Percentiles rank a stretch among this genome's conserved stretches.
phyloP scores from a whole-genome alignment of 345 rosid genomes.

The Linum trigynum region DNA sequence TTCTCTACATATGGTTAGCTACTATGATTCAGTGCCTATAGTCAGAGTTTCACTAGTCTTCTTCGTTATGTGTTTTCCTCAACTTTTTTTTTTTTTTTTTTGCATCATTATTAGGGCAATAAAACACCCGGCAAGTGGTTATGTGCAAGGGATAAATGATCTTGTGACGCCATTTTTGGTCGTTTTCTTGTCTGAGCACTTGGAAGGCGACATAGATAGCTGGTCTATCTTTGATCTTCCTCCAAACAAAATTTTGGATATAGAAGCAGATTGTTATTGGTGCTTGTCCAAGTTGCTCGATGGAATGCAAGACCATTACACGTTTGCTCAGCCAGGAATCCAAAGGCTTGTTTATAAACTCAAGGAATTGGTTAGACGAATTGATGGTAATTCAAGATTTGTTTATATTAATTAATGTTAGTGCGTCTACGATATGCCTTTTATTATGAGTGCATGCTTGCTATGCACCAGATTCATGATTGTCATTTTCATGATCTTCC shows the following conservation, averaged over 20 bases:
- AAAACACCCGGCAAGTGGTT: slow-evolving; percentile 96
- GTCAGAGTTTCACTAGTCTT: no score
- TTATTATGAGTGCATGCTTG: no score
- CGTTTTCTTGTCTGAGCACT: slow-evolving; percentile 82
- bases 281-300: slow-evolving; percentile 91
- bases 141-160: slow-evolving; percentile 98
- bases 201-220: slow-evolving; percentile 62
- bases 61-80: background rate
- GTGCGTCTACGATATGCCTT: no score
- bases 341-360: slow-evolving; percentile 98
- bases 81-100: slow-evolving; percentile 11
- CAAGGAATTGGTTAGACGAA: slow-evolving; percentile 87
- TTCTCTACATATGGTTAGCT: slow-evolving; percentile 85
- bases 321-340: slow-evolving; percentile 99
- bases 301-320: slow-evolving; percentile 99
- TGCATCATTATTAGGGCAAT: slow-evolving; percentile 67
- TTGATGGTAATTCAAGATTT: slow-evolving; percentile 54
- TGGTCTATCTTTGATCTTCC: slow-evolving; percentile 73
- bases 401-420: no score
- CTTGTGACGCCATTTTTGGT: slow-evolving; percentile 95
- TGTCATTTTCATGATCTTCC: no score
- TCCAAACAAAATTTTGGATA: slow-evolving; percentile 48
- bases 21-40: background rate
- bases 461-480: no score
- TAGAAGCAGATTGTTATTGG: slow-evolving; percentile 98